phyloP scores from a whole-genome alignment of 768 basidiomycete genomes.

The Tulasnella sp. region DNA sequence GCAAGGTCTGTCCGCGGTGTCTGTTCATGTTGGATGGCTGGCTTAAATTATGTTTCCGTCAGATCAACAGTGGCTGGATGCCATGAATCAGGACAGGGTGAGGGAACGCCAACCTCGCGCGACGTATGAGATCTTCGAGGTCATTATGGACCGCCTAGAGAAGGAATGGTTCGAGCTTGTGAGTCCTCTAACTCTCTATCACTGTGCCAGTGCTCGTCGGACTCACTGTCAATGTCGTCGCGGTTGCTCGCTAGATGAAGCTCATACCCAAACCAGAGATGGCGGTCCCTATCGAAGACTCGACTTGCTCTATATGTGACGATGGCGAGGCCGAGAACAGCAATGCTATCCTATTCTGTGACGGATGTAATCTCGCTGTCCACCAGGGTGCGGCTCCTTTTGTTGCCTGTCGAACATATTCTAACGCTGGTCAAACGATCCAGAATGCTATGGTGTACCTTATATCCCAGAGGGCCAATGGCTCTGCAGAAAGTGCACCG shows the following conservation, averaged over 20 bases:
- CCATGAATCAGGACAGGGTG: conserved; percentile 68
- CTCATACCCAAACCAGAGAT: conserved; percentile 82
- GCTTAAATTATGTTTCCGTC: neutral
- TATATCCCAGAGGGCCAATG: conserved; percentile 99
- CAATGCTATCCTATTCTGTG: conserved; percentile 98
- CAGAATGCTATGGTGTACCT: conserved; percentile 97
- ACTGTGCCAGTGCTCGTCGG: neutral
- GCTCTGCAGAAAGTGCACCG: conserved; percentile 97
- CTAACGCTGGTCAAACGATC: neutral
- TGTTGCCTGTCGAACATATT: neutral
- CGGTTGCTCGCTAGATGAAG: conserved; percentile 52
- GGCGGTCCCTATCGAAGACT: conserved; percentile 86
- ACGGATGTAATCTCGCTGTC: conserved; percentile 98
- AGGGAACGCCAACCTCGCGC: conserved; percentile 61
- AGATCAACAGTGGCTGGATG: conserved; percentile 95
- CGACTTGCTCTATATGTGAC: conserved; percentile 93
- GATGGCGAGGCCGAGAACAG: conserved; percentile 98
- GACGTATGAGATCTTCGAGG: conserved; percentile 80
- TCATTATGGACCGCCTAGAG: conserved; percentile 94
- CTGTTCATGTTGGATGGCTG: neutral
- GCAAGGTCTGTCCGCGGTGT: conserved; percentile 49
- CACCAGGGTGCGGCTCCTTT: conserved; percentile 63
- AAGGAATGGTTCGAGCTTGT: conserved; percentile 99
- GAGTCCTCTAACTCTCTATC: conserved; percentile 16
- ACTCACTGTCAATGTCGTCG: neutral